phyloP scores from a whole-genome alignment of 2,329 filamentous ascomycete species.

The Ophiocordyceps robertsii region DNA sequence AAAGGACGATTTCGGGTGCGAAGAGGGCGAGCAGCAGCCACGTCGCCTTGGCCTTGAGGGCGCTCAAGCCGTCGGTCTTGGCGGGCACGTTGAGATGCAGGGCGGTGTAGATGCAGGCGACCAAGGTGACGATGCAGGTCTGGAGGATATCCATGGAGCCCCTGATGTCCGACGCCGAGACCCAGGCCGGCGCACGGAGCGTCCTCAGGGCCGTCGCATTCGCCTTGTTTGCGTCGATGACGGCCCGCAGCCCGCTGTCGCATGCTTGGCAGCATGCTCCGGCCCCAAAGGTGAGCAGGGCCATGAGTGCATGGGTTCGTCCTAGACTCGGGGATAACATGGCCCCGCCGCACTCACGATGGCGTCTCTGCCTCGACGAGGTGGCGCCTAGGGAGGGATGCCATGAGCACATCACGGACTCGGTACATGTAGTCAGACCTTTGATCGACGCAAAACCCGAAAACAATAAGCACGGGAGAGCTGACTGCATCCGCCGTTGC shows the following conservation, averaged over 20 bases:
- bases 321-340: too few relatives aligned
- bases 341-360: too few relatives aligned
- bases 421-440: too few relatives aligned
- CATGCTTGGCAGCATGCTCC: too few relatives aligned
- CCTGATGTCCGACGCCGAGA: not conserved
- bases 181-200: not conserved
- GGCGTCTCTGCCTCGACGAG: too few relatives aligned
- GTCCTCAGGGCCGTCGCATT: not conserved
- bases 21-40: not conserved
- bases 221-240: not conserved
- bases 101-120: not conserved
- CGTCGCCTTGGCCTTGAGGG: not conserved
- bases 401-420: too few relatives aligned
- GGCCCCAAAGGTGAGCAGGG: too few relatives aligned
- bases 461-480: too few relatives aligned
- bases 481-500: too few relatives aligned
- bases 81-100: not conserved
- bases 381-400: too few relatives aligned
- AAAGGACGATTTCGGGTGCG: not conserved
- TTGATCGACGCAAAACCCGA: too few relatives aligned
- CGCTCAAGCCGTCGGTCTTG: not conserved
- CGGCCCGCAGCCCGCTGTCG: not conserved
- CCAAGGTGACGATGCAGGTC: not conserved
- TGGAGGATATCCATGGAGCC: not conserved
- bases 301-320: too few relatives aligned